Conservation (phyloP, 805 yeast genomes). For the Zygoascus ofunaensis region DNA sequence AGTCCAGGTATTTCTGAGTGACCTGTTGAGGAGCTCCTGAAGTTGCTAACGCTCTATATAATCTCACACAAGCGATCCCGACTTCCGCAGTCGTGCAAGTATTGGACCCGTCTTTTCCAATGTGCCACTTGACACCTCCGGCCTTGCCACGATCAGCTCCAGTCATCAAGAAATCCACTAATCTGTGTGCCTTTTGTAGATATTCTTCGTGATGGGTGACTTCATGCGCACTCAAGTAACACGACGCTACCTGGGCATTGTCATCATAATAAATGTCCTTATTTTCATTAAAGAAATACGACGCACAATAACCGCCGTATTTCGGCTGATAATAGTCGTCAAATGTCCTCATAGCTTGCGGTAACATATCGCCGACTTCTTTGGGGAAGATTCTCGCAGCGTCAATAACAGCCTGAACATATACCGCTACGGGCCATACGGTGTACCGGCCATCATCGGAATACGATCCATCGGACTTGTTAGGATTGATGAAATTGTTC, state of each 20-base stretch:
- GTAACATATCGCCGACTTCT: conserved; percentile 45
- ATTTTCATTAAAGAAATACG: conserved; percentile 50
- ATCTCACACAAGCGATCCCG: conserved; percentile 51
- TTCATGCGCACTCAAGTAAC: conserved; percentile 56
- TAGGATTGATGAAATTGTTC: conserved; percentile 20
- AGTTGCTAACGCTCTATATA: conserved; percentile 38
- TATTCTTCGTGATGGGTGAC: conserved; percentile 48
- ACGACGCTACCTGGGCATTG: conserved; percentile 65
- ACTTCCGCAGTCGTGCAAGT: conserved; percentile 62
- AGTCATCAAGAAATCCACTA: conserved; percentile 53
- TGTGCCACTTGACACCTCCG: conserved; percentile 66
- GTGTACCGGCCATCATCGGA: conserved; percentile 45
- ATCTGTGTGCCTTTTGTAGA: conserved; percentile 47
- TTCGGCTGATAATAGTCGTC: conserved; percentile 43
- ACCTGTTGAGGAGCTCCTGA: neutral
- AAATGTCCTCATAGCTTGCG: conserved; percentile 42
- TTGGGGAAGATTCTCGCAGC: conserved; percentile 45
- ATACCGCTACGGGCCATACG: conserved; percentile 63
- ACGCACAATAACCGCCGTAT: conserved; percentile 54
- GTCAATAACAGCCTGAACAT: conserved; percentile 58
- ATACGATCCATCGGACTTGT: conserved; percentile 34
- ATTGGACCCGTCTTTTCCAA: conserved; percentile 46
- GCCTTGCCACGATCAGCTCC: conserved; percentile 47
- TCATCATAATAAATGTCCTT: conserved; percentile 61
- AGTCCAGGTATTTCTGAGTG: conserved; percentile 38